Evolutionary conservation across 352 stramenopile species (phyloP).

Genomic region (Lagenidium sp.): DNA sequence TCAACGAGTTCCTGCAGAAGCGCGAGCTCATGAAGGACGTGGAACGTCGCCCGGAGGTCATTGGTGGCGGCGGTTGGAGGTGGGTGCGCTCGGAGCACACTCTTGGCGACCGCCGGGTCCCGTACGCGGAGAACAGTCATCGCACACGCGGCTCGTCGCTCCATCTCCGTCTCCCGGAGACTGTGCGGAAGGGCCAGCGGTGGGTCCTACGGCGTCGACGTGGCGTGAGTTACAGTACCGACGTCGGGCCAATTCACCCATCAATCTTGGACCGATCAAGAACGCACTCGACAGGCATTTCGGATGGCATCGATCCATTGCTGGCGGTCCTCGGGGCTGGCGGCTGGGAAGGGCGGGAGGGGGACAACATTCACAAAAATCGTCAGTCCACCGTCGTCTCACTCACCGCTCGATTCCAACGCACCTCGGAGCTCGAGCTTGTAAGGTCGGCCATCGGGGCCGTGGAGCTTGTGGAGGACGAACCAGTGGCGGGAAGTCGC

Average conservation of each 20-base stretch:
- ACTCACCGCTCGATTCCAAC: too few relatives aligned
- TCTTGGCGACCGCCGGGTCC: conserved; percentile 16
- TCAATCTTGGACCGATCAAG: too few relatives aligned
- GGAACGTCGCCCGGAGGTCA: conserved; percentile 56
- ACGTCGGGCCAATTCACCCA: too few relatives aligned
- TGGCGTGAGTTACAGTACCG: not conserved
- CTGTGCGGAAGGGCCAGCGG: conserved; percentile 14
- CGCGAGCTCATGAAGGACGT: conserved; percentile 59
- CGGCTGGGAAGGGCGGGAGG: conserved; percentile 18
- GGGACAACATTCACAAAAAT: too few relatives aligned
- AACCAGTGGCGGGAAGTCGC: conserved; percentile 48
- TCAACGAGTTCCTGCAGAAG: conserved; percentile 49
- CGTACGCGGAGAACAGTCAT: conserved; percentile 18
- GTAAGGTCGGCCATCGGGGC: conserved; percentile 42
- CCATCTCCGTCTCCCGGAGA: conserved; percentile 34
- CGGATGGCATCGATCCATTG: conserved; percentile 56
- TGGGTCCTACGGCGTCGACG: not conserved
- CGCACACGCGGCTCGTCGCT: conserved; percentile 23
- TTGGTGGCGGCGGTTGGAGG: conserved; percentile 6
- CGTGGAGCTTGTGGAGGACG: conserved; percentile 39
- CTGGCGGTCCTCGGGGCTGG: conserved; percentile 30
- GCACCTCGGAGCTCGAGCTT: conserved; percentile 62
- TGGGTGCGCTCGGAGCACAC: conserved; percentile 6
- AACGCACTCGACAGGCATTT: conserved; percentile 31
- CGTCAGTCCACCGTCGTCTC: too few relatives aligned